Evolutionary conservation across 768 basidiomycete species (phyloP), one percentile per base, ranked within the genome.

Genomic region (Lactifluus piperatus): DNA sequence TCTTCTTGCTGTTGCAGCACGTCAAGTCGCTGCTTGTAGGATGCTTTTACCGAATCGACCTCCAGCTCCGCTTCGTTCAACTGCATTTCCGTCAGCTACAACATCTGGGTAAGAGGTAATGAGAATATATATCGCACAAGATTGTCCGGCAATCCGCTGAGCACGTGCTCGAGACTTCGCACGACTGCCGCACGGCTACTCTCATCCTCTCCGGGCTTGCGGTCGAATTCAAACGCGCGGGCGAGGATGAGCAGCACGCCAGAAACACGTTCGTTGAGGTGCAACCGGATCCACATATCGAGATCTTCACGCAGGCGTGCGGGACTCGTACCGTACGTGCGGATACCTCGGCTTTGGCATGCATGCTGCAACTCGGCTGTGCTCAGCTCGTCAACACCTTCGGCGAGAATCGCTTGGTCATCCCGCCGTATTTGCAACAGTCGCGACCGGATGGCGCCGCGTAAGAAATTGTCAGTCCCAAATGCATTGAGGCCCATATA

Each of bases 401-500:
- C 95, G 2, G 79, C 71, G 64, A 89, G 77, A 66, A 99, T 99
- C 52, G 88, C 83, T 73, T 97, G 87, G 74, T 99, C 95, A 68
- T 99, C 97, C 44, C 88, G 81, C 54, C 93, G 81, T 64, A 99
- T 80, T 67, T 88, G 80, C 63, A 87, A 76, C 26, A 99, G 77
- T 29, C 92, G 83, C 44, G 82, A 81, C 26, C 92, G 87, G 70
- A 99, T 91, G 36, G 88, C 84, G 36, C 92, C 92, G 47, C 95
- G 88, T 45, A 99, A 79, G 75, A 97, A 98, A 74, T 97, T 98
- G 73, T 99, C 97, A 16, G 95, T 98, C 46, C 97, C 97, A 68
- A 97, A 99, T 3, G 95, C 94, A 74, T 98, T 95, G 67, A 98
- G 82, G 56, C 88, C 91, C 93, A 99, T 97, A 71, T 99, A 98